phyloP scores from a whole-genome alignment of 2,329 filamentous ascomycete species.

The Camptophora hylomeconis region DNA sequence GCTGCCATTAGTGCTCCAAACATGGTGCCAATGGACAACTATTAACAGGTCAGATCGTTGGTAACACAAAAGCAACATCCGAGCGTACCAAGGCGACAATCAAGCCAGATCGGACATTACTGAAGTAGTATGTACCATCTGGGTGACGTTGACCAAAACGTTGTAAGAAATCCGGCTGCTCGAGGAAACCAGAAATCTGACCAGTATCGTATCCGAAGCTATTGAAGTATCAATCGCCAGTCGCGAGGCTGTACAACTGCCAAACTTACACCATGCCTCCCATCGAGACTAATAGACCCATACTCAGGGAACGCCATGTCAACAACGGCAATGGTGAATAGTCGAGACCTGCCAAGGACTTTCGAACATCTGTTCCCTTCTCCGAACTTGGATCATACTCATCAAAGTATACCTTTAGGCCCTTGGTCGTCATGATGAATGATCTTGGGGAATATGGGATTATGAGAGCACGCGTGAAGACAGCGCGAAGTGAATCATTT shows the following conservation, averaged over 20 bases:
- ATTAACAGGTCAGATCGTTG: not conserved
- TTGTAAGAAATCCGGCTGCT: slow-evolving; percentile 27
- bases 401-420: slow-evolving; percentile 12
- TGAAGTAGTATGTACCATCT: slow-evolving; percentile 25
- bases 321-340: slow-evolving; percentile 19
- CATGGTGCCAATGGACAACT: slow-evolving; percentile 32
- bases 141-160: slow-evolving; percentile 23
- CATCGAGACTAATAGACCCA: slow-evolving; percentile 33
- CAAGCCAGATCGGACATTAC: slow-evolving; percentile 28
- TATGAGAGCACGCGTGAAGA: too few species aligned
- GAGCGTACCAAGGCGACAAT: slow-evolving; percentile 28
- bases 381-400: slow-evolving; percentile 11
- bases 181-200: slow-evolving; percentile 32
- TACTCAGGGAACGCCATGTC: slow-evolving; percentile 25
- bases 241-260: not conserved
- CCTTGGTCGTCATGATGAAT: too few species aligned
- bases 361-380: slow-evolving; percentile 11
- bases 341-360: slow-evolving; percentile 14
- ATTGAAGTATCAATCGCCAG: slow-evolving; percentile 1
- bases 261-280: slow-evolving; percentile 24
- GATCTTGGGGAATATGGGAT: too few species aligned
- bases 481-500: too few species aligned
- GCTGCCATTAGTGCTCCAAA: slow-evolving; percentile 31
- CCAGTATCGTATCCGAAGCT: slow-evolving; percentile 29
- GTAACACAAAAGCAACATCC: too few species aligned